A percentile compares a stretch with the other conserved stretches of the same genome.
These are phyloP conservation scores for Suhomyces canberraensis DNA, from an alignment of 805 yeast genomes.

Conservation along the genomic window DNA sequence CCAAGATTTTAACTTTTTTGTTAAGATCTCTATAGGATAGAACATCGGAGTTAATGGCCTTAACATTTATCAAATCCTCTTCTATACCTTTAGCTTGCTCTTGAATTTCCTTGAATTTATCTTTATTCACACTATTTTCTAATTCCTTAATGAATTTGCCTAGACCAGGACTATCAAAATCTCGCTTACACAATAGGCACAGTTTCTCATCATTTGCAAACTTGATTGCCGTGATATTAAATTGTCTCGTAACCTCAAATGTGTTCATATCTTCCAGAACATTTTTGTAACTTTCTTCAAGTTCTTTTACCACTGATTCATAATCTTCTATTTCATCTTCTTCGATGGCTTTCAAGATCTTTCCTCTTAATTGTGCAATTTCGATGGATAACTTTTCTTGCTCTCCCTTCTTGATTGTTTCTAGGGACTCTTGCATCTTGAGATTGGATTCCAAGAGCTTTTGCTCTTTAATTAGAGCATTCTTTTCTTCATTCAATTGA, in stretches of 20 bases:
- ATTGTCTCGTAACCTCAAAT: conserved; percentile 63
- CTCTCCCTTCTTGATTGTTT: conserved; percentile 1
- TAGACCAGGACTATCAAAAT: conserved; percentile 47
- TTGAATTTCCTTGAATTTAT: conserved; percentile 25
- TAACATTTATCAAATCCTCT: conserved; percentile 29
- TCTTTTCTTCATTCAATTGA: conserved; percentile 1
- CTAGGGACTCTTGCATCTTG: conserved; percentile 1
- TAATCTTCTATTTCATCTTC: conserved; percentile 48
- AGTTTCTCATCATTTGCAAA: conserved; percentile 53
- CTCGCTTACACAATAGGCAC: conserved; percentile 72
- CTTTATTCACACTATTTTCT: conserved; percentile 25
- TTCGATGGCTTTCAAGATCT: conserved; percentile 24
- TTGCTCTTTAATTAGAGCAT: background rate
- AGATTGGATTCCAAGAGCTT: conserved; percentile 1
- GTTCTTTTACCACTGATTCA: conserved; percentile 46
- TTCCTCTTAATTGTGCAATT: conserved; percentile 5
- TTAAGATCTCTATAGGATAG: conserved; percentile 22
- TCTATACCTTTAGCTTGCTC: conserved; percentile 28
- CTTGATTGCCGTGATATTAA: conserved; percentile 66
- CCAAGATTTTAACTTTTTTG: conserved; percentile 11
- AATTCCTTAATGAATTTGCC: conserved; percentile 26
- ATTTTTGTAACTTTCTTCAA: conserved; percentile 59
- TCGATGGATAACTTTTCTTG: conserved; percentile 4
- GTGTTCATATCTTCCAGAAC: conserved; percentile 67
- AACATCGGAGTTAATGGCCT: conserved; percentile 28